Conservation (phyloP, 2,329 filamentous ascomycete genomes). For the Xylariaceae sp. region DNA sequence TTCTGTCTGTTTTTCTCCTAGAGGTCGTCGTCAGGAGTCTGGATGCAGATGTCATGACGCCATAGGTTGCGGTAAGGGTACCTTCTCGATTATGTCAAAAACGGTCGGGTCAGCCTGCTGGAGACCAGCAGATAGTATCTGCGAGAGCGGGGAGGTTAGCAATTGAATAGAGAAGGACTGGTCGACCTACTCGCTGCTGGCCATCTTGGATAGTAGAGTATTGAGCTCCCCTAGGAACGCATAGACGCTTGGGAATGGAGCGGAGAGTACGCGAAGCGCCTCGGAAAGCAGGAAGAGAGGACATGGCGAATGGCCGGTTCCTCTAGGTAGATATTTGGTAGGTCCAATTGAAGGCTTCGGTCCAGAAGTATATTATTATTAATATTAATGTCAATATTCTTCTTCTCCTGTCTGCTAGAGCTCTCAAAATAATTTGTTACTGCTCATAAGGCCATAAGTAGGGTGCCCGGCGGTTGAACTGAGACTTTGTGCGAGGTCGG, state of each 20-base stretch:
- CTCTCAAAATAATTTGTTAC: too few relatives aligned
- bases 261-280: slow-evolving; percentile 57
- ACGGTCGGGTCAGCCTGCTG: slow-evolving; percentile 86
- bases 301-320: slow-evolving; percentile 48
- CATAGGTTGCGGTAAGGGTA: slow-evolving; percentile 46
- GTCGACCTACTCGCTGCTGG: slow-evolving; percentile 62
- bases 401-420: too few relatives aligned
- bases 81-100: slow-evolving; percentile 90
- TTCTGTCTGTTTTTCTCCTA: slow-evolving; percentile 96
- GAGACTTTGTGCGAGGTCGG: too few relatives aligned
- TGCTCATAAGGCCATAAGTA: too few relatives aligned
- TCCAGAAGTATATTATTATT: too few relatives aligned
- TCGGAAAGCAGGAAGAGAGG: slow-evolving; percentile 52
- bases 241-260: slow-evolving; percentile 33
- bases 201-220: slow-evolving; percentile 59
- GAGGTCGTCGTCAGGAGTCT: slow-evolving; percentile 18
- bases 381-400: too few relatives aligned
- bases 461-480: too few relatives aligned
- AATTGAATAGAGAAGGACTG: neutral
- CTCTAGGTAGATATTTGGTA: neutral
- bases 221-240: slow-evolving; percentile 46
- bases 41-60: neutral
- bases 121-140: slow-evolving; percentile 83
- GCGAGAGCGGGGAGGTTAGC: slow-evolving; percentile 24
- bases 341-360: neutral